Percentiles rank a stretch among this genome's conserved stretches.
phyloP scores from a whole-genome alignment of 116 monocot genomes.

The Cymodocea nodosa region DNA sequence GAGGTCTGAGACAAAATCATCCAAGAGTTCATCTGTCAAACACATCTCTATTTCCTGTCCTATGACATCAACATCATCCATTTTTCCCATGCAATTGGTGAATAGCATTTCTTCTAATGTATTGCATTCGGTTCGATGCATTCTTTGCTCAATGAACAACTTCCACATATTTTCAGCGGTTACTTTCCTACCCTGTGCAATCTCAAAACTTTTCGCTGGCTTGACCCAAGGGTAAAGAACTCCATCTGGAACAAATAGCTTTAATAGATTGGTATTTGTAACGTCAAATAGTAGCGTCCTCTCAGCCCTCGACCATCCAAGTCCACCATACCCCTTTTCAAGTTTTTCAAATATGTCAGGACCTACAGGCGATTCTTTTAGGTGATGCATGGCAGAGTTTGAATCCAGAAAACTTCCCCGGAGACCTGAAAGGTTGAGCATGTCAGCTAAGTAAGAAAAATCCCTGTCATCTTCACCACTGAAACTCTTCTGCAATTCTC shows the following conservation, averaged over 20 bases:
- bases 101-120: constrained; percentile 15
- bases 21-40: constrained; percentile 46
- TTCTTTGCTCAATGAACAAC: constrained; percentile 23
- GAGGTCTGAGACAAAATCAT: no score
- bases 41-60: constrained; percentile 36
- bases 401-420: constrained; percentile 10
- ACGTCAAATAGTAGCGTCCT: constrained; percentile 82
- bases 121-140: not conserved
- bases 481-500: constrained; percentile 15
- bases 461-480: constrained; percentile 53
- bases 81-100: constrained; percentile 26
- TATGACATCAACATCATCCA: constrained; percentile 28
- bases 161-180: constrained; percentile 48
- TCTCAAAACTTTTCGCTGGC: not conserved
- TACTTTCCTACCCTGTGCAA: constrained; percentile 7
- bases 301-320: constrained; percentile 45
- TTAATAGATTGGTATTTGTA: constrained; percentile 25
- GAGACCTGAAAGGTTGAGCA: constrained; percentile 39
- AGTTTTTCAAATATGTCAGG: constrained; percentile 38
- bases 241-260: constrained; percentile 11
- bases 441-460: constrained; percentile 50
- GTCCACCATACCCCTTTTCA: constrained; percentile 45
- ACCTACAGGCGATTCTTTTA: constrained; percentile 14
- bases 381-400: constrained; percentile 11
- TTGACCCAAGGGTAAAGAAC: constrained; percentile 13